Evolutionary conservation across 495 filamentous ascomycete species (phyloP).

Genomic region (Podospora pseudoanserina): DNA sequence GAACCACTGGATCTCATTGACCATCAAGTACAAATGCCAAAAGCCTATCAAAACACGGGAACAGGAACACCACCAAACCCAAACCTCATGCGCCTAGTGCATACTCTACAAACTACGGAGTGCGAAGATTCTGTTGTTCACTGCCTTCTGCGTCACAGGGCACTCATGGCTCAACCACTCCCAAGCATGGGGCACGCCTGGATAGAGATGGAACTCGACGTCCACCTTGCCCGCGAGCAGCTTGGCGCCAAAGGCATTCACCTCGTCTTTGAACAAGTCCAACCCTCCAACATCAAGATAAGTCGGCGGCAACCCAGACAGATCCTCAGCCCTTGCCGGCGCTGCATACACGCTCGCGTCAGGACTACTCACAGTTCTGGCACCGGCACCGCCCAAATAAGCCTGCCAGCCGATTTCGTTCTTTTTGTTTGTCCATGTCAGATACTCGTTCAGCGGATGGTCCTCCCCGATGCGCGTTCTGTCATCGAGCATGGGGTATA

Average conservation of each 20-base stretch:
- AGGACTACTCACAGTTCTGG: slow-evolving; percentile 12
- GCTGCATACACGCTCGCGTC: slow-evolving; percentile 38
- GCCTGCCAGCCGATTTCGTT: slow-evolving; percentile 37
- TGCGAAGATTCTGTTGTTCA: slow-evolving; percentile 18
- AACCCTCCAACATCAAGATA: slow-evolving; percentile 38
- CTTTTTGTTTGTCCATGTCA: slow-evolving; percentile 34
- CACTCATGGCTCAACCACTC: slow-evolving; percentile 24
- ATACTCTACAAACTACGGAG: slow-evolving; percentile 16
- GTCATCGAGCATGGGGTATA: slow-evolving; percentile 46
- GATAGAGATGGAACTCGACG: slow-evolving; percentile 51
- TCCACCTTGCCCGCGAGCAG: slow-evolving; percentile 38
- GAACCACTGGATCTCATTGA: background rate
- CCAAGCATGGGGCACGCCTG: slow-evolving; percentile 48
- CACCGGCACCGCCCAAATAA: slow-evolving; percentile 26
- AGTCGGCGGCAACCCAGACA: slow-evolving; percentile 35
- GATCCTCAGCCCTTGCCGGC: slow-evolving; percentile 31
- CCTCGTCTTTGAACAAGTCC: slow-evolving; percentile 46
- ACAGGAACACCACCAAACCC: background rate
- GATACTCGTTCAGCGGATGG: slow-evolving; percentile 25
- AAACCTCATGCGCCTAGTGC: background rate
- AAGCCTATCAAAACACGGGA: background rate
- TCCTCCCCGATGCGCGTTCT: slow-evolving; percentile 24
- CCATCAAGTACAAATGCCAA: background rate
- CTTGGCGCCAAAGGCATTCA: slow-evolving; percentile 36
- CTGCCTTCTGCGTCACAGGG: slow-evolving; percentile 16